Percentiles rank a stretch among this genome's conserved stretches.
phyloP scores from a whole-genome alignment of 1,139 yeast species.

The Groenewaldozyma sp. region DNA sequence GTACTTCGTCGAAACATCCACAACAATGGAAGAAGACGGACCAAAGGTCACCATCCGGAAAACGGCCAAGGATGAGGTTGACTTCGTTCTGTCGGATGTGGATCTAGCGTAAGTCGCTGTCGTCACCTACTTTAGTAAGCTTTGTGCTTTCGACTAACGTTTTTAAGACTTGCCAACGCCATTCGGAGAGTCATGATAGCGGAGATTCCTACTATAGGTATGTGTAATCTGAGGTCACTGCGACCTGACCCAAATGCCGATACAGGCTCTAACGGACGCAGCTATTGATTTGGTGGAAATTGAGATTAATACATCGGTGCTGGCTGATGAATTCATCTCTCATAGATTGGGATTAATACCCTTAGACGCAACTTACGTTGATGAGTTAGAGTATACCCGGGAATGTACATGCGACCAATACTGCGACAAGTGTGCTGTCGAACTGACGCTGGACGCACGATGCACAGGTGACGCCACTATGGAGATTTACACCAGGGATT shows the following conservation, averaged over 20 bases:
- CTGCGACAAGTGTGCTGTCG: conserved; percentile 90
- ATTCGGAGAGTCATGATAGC: conserved; percentile 86
- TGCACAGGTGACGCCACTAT: conserved; percentile 84
- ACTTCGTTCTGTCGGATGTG: conserved; percentile 78
- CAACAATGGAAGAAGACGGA: conserved; percentile 37
- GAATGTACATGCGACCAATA: conserved; percentile 98
- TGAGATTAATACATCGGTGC: conserved; percentile 83
- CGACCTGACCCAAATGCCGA: neutral
- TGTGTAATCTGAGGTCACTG: conserved; percentile 2
- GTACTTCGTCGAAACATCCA: too few species aligned
- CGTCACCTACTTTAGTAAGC: too few species aligned
- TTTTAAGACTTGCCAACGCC: conserved; percentile 64
- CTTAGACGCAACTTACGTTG: conserved; percentile 74
- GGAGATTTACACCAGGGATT: conserved; percentile 83
- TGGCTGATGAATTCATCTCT: conserved; percentile 93
- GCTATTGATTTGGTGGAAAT: conserved; percentile 96
- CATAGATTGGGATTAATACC: conserved; percentile 93
- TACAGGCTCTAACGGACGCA: conserved; percentile 20
- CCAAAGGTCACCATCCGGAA: conserved; percentile 87
- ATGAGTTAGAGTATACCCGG: conserved; percentile 56
- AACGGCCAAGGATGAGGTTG: conserved; percentile 78
- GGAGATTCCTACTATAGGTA: conserved; percentile 74
- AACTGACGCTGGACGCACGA: conserved; percentile 72
- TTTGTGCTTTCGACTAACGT: conserved; percentile 4
- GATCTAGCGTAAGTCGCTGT: conserved; percentile 61